Conservation (phyloP, 208 protist species). For the Trichomonas vaginalis region DNA sequence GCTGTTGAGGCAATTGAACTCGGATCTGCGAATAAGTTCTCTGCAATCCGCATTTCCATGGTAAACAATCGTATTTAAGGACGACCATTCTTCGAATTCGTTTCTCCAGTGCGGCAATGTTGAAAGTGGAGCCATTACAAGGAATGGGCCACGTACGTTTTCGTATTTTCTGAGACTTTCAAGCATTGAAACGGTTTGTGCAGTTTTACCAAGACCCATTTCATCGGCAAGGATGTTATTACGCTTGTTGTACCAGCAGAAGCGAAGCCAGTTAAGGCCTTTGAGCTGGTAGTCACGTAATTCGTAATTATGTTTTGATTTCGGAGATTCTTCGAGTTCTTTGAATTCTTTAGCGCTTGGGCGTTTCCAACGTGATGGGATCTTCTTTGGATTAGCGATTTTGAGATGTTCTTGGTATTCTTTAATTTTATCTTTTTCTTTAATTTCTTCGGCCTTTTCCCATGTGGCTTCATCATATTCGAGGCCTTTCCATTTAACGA, state of each 20-base stretch:
- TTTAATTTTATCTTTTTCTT: not conserved
- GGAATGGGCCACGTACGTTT: conserved; percentile 44
- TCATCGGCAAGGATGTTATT: conserved; percentile 40
- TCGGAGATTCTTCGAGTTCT: not conserved
- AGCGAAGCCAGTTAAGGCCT: conserved; percentile 40
- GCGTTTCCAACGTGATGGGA: not conserved
- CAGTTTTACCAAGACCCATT: conserved; percentile 45
- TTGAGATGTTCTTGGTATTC: not conserved
- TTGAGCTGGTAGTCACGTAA: conserved; percentile 36
- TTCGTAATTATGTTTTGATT: conserved; percentile 21
- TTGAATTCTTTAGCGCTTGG: not conserved
- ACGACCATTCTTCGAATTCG: conserved; percentile 54
- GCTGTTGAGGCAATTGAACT: not conserved
- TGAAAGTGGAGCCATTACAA: conserved; percentile 53
- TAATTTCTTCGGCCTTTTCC: conserved; percentile 26
- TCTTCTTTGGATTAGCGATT: not conserved
- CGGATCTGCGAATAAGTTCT: not conserved
- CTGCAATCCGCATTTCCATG: not conserved
- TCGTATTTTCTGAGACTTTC: conserved; percentile 34
- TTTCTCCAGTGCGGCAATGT: conserved; percentile 40
- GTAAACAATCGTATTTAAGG: conserved; percentile 29
- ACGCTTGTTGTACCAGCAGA: conserved; percentile 29
- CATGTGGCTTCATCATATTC: conserved; percentile 47
- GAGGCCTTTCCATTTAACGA: conserved; percentile 47
- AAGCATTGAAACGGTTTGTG: conserved; percentile 38